These are phyloP conservation scores for Phaffomyces thermotolerans DNA, from an alignment of 805 yeast species.

Conservation along the genomic window DNA sequence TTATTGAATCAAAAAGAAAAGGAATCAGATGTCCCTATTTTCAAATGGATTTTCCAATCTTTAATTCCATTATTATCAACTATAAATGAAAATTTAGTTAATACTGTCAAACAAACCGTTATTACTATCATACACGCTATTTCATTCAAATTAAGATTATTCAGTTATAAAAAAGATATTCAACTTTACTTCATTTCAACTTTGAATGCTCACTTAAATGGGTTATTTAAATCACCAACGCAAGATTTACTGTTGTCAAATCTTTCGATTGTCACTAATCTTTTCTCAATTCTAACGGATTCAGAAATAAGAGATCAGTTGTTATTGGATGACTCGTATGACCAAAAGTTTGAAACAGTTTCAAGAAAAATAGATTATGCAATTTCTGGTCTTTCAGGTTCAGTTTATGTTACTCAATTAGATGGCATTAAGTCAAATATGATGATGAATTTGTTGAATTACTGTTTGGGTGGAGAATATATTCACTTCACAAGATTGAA, in stretches of 20 bases:
- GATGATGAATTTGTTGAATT: conserved; percentile 12
- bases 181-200: conserved; percentile 9
- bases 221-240: conserved; percentile 11
- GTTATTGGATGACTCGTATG: conserved; percentile 17
- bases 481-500: conserved; percentile 10
- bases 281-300: conserved; percentile 20
- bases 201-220: conserved; percentile 10
- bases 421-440: conserved; percentile 19
- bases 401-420: conserved; percentile 2
- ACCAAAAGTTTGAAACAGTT: conserved; percentile 19
- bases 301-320: conserved; percentile 16
- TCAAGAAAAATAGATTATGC: conserved; percentile 19
- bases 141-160: conserved; percentile 15
- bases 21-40: conserved; percentile 5
- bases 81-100: conserved; percentile 9
- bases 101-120: conserved; percentile 15
- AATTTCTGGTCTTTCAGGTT: conserved; percentile 6
- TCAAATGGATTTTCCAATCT: conserved; percentile 18
- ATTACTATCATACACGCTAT: conserved; percentile 17
- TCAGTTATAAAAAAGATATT: conserved; percentile 17
- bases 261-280: conserved; percentile 14
- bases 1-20: conserved; percentile 12
- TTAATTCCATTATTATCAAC: conserved; percentile 14
- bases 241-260: conserved; percentile 8
- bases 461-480: conserved; percentile 12